Evolutionary conservation across 345 rosid species (phyloP), one percentile per base, ranked within the genome.

Genomic region (Populus nigra): DNA sequence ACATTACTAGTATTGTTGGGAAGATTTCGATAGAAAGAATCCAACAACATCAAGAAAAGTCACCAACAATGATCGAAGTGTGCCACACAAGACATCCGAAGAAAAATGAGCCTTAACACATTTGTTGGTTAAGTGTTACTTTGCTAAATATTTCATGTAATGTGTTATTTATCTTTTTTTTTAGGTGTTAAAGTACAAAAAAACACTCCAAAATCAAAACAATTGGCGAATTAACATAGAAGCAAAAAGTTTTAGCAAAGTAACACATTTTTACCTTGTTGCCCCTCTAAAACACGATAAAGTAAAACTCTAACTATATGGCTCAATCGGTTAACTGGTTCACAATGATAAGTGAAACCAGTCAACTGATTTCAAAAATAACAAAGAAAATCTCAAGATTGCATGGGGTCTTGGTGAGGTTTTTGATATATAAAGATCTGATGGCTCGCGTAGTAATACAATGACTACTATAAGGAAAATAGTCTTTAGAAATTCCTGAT

Each of bases 151-250:
- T 33, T 33, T 33, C 0, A 33, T 33, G 5, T 33, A 0, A 5
- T 33, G 3, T 4, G 36, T 33, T 33, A 4, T 33, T 33, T 33
- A 33, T 33, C 5, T 4, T 4, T 33, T 33, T 33, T 33, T 33
- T 0, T 0, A 33, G 3, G 1, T 33, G 36, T 33, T 33, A 33
- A 33, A 33, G 5, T 33, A 4, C 33, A 27, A 27, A 31, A 33
- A 33, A 33, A 33, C 25, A 4, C 35, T 33, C 36, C 36, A 33
- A 4, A 33, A 4, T 4, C 36, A 33, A 33, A 33, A 4, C 36
- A 0, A 33, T 0, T 0, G 1, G 0, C 5, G 3, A 33, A 5
- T 33, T 33, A 5, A 33, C 36, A 4, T 33, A 4, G 0, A 0
- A 33, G 36, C 36, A 33, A 0, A 33, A 33, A 33, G 5, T 33